Base-by-base conservation (phyloP, 371 early-diverging fungal species). In the Agmasoma carcini region DNA sequence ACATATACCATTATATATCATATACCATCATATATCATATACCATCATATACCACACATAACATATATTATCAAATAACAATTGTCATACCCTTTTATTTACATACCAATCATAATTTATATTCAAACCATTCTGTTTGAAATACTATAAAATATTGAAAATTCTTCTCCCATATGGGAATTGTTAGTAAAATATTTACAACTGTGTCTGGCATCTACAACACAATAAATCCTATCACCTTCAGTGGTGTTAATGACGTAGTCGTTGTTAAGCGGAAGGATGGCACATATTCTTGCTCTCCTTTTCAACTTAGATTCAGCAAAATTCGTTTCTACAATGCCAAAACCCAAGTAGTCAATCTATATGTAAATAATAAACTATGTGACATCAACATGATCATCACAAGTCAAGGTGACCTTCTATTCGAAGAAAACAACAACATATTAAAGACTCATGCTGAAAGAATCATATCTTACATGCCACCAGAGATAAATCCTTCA, bases 251-350 rank as follows among this genome's bases (percentile, higher is more conserved):
- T 31, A 91, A 92, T 72, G 97, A 96, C 73, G 82, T 96, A 43
- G 81, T 96, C 6, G 92, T 90, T 11, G 86, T 90, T 11, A 81
- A 88, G 67, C 82, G 81, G 61, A 77, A 82, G 67, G 90, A 88
- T 15, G 63, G 67, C 4, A 80, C 81, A 26, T 74, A 88, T 25
- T 73, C 79, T 7, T 87, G 90, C 69, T 87, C 90, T 5, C 92
- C 93, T 2, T 96, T 93, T 68, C 93, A 94, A 74, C 89, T 93
- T n/a, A 80, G 93, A 31, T 93, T 96, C 69, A 90, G 94, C 11
- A 93, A 90, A 72, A 75, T 94, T 5, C 84, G 85, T 45, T 80
- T 92, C 26, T 78, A 91, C 27, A 78, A 85, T 29, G 85, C 86
- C 26, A 83, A 76, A 62, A 90, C 87, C 59, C 90, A 92, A 69